Conservation (phyloP, 345 rosid genomes). For the Hypericum androsaemum region DNA sequence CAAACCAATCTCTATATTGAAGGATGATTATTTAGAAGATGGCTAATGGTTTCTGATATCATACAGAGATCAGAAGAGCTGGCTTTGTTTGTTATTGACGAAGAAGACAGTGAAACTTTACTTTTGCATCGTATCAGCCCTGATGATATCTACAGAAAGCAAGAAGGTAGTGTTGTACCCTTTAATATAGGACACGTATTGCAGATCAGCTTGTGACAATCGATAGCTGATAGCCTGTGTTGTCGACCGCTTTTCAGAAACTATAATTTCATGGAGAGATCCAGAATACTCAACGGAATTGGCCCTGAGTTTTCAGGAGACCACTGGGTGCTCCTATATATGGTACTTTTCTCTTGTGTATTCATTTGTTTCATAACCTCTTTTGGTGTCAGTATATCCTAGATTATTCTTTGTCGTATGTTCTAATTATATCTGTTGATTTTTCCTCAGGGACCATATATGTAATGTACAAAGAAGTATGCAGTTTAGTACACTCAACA, state of each 20-base stretch:
- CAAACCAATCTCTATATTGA: neutral
- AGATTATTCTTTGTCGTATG: neutral
- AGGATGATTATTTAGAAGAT: constrained; percentile 4
- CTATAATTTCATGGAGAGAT: constrained; percentile 97
- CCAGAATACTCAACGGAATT: constrained; percentile 78
- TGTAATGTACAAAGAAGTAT: constrained; percentile 75
- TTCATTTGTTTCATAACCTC: constrained; percentile 3
- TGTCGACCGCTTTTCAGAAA: constrained; percentile 38
- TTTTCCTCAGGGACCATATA: constrained; percentile 60
- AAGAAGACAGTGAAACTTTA: constrained; percentile 70
- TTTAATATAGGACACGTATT: no score
- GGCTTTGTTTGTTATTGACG: constrained; percentile 71
- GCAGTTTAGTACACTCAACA: constrained; percentile 66
- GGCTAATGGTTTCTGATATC: constrained; percentile 18
- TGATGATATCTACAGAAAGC: constrained; percentile 76
- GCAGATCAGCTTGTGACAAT: no score
- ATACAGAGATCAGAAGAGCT: constrained; percentile 70
- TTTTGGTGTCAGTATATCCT: neutral
- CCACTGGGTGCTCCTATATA: constrained; percentile 82
- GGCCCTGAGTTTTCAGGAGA: constrained; percentile 97
- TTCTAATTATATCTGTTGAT: constrained; percentile 3
- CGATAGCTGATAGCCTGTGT: no score
- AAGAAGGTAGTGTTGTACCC: constrained; percentile 48
- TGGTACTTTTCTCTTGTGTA: constrained; percentile 35
- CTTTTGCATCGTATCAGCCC: constrained; percentile 70